phyloP scores from a whole-genome alignment of 306 rosid genomes.

The Quercus dentata region DNA sequence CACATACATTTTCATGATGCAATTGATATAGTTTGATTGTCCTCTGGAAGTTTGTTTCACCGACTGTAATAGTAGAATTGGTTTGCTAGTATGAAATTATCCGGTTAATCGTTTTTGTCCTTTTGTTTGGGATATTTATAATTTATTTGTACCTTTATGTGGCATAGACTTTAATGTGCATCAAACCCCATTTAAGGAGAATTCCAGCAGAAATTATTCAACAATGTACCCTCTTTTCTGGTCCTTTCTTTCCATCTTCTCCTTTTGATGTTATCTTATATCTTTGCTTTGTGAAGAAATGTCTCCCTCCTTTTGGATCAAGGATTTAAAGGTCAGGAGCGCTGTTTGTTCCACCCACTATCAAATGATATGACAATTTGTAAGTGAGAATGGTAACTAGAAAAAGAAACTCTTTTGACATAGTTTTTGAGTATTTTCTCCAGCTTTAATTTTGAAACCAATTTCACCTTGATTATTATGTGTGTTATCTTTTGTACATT shows the following conservation, averaged over 20 bases:
- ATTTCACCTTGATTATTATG: background rate
- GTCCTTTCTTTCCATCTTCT: background rate
- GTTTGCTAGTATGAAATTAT: background rate
- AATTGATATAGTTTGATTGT: background rate
- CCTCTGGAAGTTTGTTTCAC: background rate
- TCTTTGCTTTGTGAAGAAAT: constrained; percentile 52
- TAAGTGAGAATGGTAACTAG: constrained; percentile 43
- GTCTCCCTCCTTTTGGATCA: constrained; percentile 88
- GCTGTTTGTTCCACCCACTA: constrained; percentile 88
- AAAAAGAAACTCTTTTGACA: background rate
- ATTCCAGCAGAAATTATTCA: background rate
- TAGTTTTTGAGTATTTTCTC: background rate
- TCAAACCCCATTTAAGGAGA: background rate
- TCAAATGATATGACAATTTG: constrained; percentile 86
- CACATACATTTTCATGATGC: background rate
- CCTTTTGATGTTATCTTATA: background rate
- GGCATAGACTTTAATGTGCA: background rate
- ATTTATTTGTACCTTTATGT: background rate
- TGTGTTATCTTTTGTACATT: background rate
- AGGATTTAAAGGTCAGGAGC: constrained; percentile 64
- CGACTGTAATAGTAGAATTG: too few relatives aligned
- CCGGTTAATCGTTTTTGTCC: background rate
- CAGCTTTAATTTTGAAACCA: background rate
- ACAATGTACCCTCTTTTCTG: background rate
- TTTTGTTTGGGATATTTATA: background rate